phyloP scores from a whole-genome alignment of 306 rosid genomes.

The Luffa acutangula region DNA sequence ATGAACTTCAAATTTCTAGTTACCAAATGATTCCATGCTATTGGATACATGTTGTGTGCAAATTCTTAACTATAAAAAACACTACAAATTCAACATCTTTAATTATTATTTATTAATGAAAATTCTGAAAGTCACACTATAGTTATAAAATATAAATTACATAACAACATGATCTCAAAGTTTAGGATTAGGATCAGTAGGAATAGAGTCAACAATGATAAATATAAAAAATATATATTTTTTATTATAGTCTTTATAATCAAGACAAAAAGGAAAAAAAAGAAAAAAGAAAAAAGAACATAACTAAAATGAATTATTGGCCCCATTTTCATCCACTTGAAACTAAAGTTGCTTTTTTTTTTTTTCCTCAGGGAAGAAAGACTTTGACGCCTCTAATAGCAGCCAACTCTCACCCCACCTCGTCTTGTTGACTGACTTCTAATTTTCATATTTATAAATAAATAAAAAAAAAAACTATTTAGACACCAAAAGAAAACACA shows the following conservation, averaged over 20 bases:
- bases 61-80: too few species aligned
- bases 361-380: not conserved
- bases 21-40: not conserved
- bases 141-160: too few species aligned
- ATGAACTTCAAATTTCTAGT: too few species aligned
- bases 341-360: not conserved
- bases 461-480: not conserved
- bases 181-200: not conserved
- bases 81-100: too few species aligned
- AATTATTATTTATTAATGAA: too few species aligned
- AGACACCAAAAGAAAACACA: not conserved
- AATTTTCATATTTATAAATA: not conserved
- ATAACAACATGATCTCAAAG: not conserved
- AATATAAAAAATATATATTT: not conserved
- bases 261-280: not conserved
- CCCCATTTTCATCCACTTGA: not conserved
- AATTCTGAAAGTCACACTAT: not conserved
- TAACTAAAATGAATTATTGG: not conserved
- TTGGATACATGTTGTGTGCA: too few species aligned
- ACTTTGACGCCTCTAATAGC: not conserved
- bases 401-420: not conserved
- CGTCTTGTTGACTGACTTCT: not conserved
- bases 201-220: not conserved
- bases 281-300: not conserved
- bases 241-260: not conserved